Evolutionary conservation across 331 rosid genomes (phyloP), one percentile per base, ranked within the genome.

Genomic region (Spiraea crenata): DNA sequence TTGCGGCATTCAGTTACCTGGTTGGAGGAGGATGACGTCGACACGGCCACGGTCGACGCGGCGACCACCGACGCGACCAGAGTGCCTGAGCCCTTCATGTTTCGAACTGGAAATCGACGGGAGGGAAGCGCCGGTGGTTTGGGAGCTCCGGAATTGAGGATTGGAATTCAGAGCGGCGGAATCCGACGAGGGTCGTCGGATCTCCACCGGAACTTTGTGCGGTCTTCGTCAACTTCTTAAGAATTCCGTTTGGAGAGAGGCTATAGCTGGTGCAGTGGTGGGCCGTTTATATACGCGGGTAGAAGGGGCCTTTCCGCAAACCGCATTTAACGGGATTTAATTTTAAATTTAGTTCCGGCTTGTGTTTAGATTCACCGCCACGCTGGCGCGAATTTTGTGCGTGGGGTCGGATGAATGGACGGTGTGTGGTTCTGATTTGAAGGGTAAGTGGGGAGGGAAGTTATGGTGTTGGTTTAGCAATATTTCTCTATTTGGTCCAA

Each of bases 31-130:
- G 86, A 45, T 15, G 83, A 41, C 14, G 77, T 63, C 34, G 84
- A 72, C 2, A 85, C 68, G 69, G 87, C 89, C 69, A 82, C 57
- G 25, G 85, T 80, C 6, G 87, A 82, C 0, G 85, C 89, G 50
- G 89, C 89, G 31, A 85, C 63, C 6, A 82, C 79, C 25, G 89
- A 85, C 5, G 87, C 87, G 14, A 82, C 78, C 17, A 85, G 82
- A 50, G 83, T 65, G 8, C 80, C 76, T 1, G 89, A 80, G 4
- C 69, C 85, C 68, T 85, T 85, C 89, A 85, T 85, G 16, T 17
- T 63, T 39, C 3, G 7, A 56, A 14, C 38, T 7, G n/a, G 19
- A 40, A n/a, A n/a, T 5, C 5, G 51, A 37, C 44, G 16, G 20
- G n/a, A 7, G 14, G n/a, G 4, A 2, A 3, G 10, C 17, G 61